A percentile compares a stretch with the other conserved stretches of the same genome.
These are phyloP conservation scores for Curvularia eragrostidis DNA, from an alignment of 2,329 filamentous ascomycete species.

Conservation along the genomic window DNA sequence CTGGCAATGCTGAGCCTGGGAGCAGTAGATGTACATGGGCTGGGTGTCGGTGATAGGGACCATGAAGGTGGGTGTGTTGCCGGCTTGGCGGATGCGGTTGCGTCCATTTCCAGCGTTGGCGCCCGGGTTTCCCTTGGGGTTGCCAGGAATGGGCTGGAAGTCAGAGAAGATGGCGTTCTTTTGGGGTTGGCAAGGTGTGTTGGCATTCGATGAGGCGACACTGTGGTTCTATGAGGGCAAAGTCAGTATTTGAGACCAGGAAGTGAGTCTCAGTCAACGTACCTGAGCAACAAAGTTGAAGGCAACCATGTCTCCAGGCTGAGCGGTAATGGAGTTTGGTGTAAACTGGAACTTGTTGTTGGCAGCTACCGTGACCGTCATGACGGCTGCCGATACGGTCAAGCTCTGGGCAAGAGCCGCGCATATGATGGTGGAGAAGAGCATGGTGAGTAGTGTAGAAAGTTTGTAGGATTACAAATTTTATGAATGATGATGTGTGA, in stretches of 20 bases:
- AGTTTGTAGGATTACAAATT: background rate
- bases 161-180: constrained; percentile 38
- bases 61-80: constrained; percentile 37
- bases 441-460: constrained; percentile 26
- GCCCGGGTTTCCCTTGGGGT: constrained; percentile 20
- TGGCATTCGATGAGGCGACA: constrained; percentile 35
- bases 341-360: constrained; percentile 43
- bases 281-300: constrained; percentile 37
- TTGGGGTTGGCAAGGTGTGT: constrained; percentile 35
- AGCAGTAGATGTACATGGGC: constrained; percentile 80
- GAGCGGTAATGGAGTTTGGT: constrained; percentile 35
- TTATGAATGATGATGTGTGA: constrained; percentile 5
- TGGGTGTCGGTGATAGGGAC: constrained; percentile 53
- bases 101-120: constrained; percentile 19
- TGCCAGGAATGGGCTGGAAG: constrained; percentile 34
- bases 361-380: constrained; percentile 40
- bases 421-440: constrained; percentile 29
- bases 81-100: constrained; percentile 32
- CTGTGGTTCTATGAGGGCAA: constrained; percentile 34
- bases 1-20: constrained; percentile 72
- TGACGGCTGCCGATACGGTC: constrained; percentile 36
- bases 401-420: constrained; percentile 35
- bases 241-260: background rate
- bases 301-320: constrained; percentile 38
- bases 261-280: background rate